Conservation (phyloP, 768 basidiomycete species). For the Crucibulum laeve region DNA sequence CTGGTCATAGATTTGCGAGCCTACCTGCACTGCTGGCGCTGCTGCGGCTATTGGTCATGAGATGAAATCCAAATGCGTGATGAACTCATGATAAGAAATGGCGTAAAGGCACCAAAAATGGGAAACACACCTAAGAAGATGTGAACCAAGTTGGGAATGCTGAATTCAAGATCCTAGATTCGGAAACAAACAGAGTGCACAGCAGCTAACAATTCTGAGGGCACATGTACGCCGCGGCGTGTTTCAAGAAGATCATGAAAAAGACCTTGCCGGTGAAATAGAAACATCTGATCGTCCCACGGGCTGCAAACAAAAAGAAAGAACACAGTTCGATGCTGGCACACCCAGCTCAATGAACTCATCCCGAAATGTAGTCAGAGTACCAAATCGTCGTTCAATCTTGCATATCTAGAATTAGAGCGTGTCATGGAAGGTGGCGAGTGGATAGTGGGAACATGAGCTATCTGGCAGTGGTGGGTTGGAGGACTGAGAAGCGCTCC, state of each 20-base stretch:
- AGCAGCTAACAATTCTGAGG: background rate
- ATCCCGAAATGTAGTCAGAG: no score
- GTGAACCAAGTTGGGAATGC: background rate
- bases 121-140: background rate
- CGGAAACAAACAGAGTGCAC: background rate
- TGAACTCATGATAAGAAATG: background rate
- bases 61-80: background rate
- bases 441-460: no score
- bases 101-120: background rate
- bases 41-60: no score
- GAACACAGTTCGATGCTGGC: background rate
- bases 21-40: no score
- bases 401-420: background rate
- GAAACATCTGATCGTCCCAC: conserved; percentile 2
- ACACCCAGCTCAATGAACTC: background rate
- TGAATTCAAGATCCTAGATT: conserved; percentile 7
- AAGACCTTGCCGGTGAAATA: conserved; percentile 2
- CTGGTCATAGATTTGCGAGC: no score
- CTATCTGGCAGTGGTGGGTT: no score
- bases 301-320: background rate
- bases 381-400: no score
- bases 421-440: no score
- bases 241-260: conserved; percentile 5
- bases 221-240: conserved; percentile 7
- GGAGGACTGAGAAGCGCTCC: no score